Conservation (phyloP, 441 rosid genomes). For the Croton setiger region DNA sequence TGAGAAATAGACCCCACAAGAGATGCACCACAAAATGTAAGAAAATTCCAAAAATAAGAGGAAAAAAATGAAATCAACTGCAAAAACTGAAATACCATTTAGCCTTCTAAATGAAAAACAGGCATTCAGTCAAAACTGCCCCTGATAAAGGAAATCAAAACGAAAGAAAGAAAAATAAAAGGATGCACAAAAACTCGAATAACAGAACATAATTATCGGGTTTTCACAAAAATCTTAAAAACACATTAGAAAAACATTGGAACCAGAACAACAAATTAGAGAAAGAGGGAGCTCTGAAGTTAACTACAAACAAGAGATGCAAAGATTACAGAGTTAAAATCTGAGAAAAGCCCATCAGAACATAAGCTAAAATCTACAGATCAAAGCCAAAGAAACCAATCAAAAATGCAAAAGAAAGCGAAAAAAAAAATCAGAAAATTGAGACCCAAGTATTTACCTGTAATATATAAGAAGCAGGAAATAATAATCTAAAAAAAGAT, state of each 20-base stretch:
- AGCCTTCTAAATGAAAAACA: conserved; percentile 12
- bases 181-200: neutral
- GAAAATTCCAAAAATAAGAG: conserved; percentile 21
- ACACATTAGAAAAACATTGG: neutral
- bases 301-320: neutral
- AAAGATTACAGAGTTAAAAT: neutral
- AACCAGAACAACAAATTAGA: neutral
- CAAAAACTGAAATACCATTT: conserved; percentile 21
- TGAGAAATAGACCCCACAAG: conserved; percentile 7
- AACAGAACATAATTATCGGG: neutral
- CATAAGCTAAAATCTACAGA: conserved; percentile 7
- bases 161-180: neutral
- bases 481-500: conserved; percentile 9
- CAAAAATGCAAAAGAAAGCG: conserved; percentile 2
- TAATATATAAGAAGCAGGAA: conserved; percentile 16
- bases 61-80: conserved; percentile 2
- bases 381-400: conserved; percentile 13
- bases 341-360: neutral
- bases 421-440: neutral
- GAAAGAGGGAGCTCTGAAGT: neutral
- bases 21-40: conserved; percentile 5
- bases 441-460: conserved; percentile 35
- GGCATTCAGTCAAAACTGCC: neutral
- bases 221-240: conserved; percentile 12
- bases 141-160: neutral